Evolutionary conservation across 148 eudicot genomes (phyloP).

Genomic region (Pouteria glomerata): DNA sequence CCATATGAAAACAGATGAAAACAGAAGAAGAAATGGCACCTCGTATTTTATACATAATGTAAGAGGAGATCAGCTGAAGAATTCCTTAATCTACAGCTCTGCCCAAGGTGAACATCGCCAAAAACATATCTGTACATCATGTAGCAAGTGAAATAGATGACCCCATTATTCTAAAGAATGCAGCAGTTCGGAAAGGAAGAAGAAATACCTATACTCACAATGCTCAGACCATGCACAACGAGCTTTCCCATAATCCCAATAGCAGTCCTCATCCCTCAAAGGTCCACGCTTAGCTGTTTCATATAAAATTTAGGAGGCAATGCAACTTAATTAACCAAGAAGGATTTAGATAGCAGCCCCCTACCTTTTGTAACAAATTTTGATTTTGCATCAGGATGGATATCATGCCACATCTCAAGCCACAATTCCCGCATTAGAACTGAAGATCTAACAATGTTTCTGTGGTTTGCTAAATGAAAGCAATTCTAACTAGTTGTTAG

Average conservation of each 20-base stretch:
- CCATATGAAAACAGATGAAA: no score
- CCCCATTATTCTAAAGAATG: neutral
- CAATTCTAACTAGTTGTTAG: conserved; percentile 3
- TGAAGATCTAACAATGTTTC: conserved; percentile 90
- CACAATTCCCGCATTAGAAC: conserved; percentile 91
- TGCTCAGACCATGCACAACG: conserved; percentile 94
- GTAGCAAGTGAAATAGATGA: neutral
- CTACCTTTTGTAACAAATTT: conserved; percentile 88
- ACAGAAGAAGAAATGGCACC: conserved; percentile 5
- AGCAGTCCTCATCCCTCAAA: conserved; percentile 85
- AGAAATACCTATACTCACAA: conserved; percentile 80
- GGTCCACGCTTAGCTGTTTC: conserved; percentile 81
- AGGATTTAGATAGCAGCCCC: neutral
- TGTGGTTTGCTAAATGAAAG: conserved; percentile 69
- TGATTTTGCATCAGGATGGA: conserved; percentile 67
- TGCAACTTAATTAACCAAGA: conserved; percentile 6
- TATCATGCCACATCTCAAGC: conserved; percentile 99
- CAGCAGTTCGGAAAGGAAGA: conserved; percentile 10
- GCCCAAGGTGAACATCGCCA: conserved; percentile 97
- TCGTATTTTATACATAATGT: conserved; percentile 46
- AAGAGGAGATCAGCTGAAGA: conserved; percentile 69
- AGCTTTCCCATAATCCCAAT: conserved; percentile 98
- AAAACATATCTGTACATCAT: conserved; percentile 63
- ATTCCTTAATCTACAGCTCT: conserved; percentile 82
- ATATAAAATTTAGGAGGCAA: conserved; percentile 1